Evolutionary conservation across 352 stramenopile genomes (phyloP).

Genomic region (Pythium plurisporium): DNA sequence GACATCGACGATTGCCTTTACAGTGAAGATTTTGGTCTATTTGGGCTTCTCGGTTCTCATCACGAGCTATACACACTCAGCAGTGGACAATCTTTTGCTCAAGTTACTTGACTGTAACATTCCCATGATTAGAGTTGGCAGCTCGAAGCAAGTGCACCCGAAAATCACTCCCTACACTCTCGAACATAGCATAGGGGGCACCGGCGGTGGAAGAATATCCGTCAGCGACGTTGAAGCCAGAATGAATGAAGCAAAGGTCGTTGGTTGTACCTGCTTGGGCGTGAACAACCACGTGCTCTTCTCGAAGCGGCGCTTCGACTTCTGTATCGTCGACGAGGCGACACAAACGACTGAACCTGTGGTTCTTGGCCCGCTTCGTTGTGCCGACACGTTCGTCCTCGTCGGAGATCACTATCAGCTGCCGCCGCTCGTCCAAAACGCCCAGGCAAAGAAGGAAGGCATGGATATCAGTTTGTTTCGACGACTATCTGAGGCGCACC

Average conservation of each 20-base stretch:
- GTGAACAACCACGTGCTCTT: slow-evolving; percentile 78
- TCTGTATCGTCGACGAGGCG: slow-evolving; percentile 98
- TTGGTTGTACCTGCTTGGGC: slow-evolving; percentile 74
- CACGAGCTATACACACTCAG: slow-evolving; percentile 97
- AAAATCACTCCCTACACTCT: slow-evolving; percentile 53
- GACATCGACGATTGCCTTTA: slow-evolving; percentile 94
- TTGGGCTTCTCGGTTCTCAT: slow-evolving; percentile 93
- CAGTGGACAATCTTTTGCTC: slow-evolving; percentile 96
- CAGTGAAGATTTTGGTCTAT: slow-evolving; percentile 89
- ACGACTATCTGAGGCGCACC: slow-evolving; percentile 89
- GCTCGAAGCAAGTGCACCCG: slow-evolving; percentile 62
- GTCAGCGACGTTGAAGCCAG: slow-evolving; percentile 44
- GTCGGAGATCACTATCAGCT: slow-evolving; percentile 98
- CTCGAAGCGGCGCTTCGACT: slow-evolving; percentile 91
- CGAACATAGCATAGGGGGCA: slow-evolving; percentile 24
- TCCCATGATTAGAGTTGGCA: slow-evolving; percentile 75
- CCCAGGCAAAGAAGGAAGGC: slow-evolving; percentile 80
- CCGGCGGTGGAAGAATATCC: slow-evolving; percentile 14
- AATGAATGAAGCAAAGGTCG: slow-evolving; percentile 47
- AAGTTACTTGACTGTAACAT: slow-evolving; percentile 84
- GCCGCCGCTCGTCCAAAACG: slow-evolving; percentile 92
- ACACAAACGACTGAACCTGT: slow-evolving; percentile 97
- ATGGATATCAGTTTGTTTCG: slow-evolving; percentile 91
- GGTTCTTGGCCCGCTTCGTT: slow-evolving; percentile 89
- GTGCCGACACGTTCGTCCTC: slow-evolving; percentile 94